phyloP scores from a whole-genome alignment of 2,329 filamentous ascomycete species.

The Mycosphaerella arachidis region DNA sequence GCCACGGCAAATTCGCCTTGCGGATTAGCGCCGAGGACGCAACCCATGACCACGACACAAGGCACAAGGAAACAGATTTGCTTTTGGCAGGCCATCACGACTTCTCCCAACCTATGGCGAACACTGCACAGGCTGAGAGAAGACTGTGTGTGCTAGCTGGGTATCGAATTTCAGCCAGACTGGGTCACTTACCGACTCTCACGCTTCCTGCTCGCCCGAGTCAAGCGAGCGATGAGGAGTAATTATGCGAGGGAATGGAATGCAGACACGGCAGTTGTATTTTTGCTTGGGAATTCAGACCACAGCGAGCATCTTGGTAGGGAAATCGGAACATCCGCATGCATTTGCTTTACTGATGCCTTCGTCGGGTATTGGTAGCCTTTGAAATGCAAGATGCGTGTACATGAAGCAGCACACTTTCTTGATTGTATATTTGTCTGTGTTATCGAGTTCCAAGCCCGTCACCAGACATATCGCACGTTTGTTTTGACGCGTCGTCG shows the following conservation, averaged over 20 bases:
- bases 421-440: too few species aligned
- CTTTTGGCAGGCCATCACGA: neutral
- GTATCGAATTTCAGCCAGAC: neutral
- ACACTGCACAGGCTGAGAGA: neutral
- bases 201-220: neutral
- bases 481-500: too few species aligned
- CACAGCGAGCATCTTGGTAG: neutral
- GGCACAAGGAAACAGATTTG: neutral
- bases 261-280: neutral
- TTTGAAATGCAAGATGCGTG: neutral
- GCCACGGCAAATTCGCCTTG: neutral
- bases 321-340: neutral
- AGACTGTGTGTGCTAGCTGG: neutral
- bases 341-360: neutral
- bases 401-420: neutral
- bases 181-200: neutral
- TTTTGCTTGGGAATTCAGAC: neutral
- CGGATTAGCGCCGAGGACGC: neutral
- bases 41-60: neutral
- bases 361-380: neutral
- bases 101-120: neutral
- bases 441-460: too few species aligned
- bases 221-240: neutral
- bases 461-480: too few species aligned
- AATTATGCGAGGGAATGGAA: neutral